Evolutionary conservation across 108 stramenopile species (phyloP).

Genomic region (Conticribra weissflogii): DNA sequence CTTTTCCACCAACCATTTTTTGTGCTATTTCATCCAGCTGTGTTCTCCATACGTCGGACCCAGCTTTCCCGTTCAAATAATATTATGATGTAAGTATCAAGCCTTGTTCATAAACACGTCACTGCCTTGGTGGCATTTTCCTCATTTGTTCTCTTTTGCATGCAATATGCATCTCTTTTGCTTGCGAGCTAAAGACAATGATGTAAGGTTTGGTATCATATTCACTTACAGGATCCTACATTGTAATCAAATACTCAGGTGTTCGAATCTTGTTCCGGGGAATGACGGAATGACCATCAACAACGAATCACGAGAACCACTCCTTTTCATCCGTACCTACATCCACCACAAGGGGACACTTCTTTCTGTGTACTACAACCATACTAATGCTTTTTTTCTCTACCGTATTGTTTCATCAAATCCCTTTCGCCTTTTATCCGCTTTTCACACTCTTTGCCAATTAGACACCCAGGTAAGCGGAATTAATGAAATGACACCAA

Average conservation of each 20-base stretch:
- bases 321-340: too few relatives aligned
- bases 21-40: too few relatives aligned
- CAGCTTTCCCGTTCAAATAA: too few relatives aligned
- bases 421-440: not conserved
- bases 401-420: not conserved
- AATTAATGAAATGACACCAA: not conserved
- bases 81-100: too few relatives aligned
- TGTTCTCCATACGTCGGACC: too few relatives aligned
- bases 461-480: slow-evolving; percentile 14
- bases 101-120: not conserved
- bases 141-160: not conserved
- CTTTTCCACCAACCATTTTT: too few relatives aligned
- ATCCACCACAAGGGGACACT: too few relatives aligned
- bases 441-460: slow-evolving; percentile 17
- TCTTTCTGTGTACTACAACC: not conserved
- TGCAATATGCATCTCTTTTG: not conserved
- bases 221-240: not conserved
- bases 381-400: not conserved
- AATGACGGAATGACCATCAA: not conserved
- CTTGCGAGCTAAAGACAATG: too few relatives aligned
- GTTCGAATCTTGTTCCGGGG: not conserved
- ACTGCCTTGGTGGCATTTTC: not conserved
- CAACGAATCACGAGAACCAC: not conserved
- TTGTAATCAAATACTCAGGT: not conserved
- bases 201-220: too few relatives aligned